These are phyloP conservation scores for Crotalaria pallida DNA, from an alignment of 306 rosid genomes.

Conservation along the genomic window DNA sequence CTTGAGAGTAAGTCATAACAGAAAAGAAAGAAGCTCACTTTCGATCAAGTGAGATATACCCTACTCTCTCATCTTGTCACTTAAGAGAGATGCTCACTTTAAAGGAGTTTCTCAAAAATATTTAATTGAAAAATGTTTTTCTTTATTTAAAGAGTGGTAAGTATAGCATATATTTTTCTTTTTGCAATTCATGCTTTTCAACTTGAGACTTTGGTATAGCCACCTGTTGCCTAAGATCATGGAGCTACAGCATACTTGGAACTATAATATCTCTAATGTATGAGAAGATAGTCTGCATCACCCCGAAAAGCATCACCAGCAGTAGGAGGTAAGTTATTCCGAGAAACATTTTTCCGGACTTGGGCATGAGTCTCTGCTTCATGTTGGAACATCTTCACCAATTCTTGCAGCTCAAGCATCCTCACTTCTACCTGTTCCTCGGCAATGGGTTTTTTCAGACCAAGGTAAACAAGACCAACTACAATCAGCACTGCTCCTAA, in stretches of 20 bases:
- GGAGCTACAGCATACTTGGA: background rate
- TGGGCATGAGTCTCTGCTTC: constrained; percentile 93
- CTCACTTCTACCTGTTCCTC: constrained; percentile 65
- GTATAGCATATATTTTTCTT: background rate
- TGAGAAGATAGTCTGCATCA: constrained; percentile 38
- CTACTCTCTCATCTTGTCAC: too few relatives aligned
- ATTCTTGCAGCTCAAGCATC: constrained; percentile 70
- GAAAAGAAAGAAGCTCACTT: too few relatives aligned
- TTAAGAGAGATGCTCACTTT: too few relatives aligned
- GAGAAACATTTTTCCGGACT: constrained; percentile 45
- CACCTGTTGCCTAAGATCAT: background rate
- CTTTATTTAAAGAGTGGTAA: too few relatives aligned
- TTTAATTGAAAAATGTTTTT: too few relatives aligned
- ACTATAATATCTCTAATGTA: constrained; percentile 23
- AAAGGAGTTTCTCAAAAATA: too few relatives aligned
- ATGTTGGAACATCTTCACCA: constrained; percentile 79
- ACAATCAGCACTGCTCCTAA: constrained; percentile 49
- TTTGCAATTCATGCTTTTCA: background rate
- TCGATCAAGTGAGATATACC: too few relatives aligned
- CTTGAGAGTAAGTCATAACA: too few relatives aligned
- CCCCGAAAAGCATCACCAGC: constrained; percentile 45
- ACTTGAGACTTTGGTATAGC: background rate
- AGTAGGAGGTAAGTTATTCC: constrained; percentile 72
- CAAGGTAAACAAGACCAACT: constrained; percentile 69
- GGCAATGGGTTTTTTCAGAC: constrained; percentile 53